Base-by-base conservation (phyloP, 2,329 filamentous ascomycete species). In the Fusarium sp. region DNA sequence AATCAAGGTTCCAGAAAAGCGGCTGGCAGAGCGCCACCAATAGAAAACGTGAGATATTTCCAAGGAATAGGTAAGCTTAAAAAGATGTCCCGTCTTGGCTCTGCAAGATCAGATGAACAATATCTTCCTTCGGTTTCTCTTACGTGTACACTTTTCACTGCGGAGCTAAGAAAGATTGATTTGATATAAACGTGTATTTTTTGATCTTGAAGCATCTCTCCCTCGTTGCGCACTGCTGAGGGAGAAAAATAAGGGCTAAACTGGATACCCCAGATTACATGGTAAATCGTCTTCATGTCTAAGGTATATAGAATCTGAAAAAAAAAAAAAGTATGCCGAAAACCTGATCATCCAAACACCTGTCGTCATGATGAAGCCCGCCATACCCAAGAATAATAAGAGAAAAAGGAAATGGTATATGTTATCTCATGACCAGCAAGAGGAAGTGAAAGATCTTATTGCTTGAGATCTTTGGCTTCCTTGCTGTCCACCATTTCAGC, bases 261-360 rank as follows among this genome's bases (percentile, higher is more conserved):
- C 36, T 50, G 48, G 22, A 70, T 70, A 70, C 53, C 65, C 65
- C 41, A 70, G 67, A 65, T 41, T 53, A 55, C 67, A 70, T 70
- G 70, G 66, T 70, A 70, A 65, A 70, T 35, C 67, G 47, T 70
- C 59, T 70, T 59, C 70, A 70, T 70, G 67, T 70, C 60, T 65
- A 70, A 70, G 67, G 67, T 70, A 65, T 70, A 59, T 65, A 60
- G 67, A 70, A 70, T 48, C 36, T 35, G 22, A 56, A 64, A 35
- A 59, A 67, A 62, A 18, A 56, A 64, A 35, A 59, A 67, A 62
- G 65, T 60, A 70, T 60, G 59, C 53, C 53, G 41, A 60, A 50
- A 59, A 56, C 36, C 44, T 47, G 50, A 56, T 61, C 67, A 71
- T 71, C 50, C 55, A 71, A 71, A 71, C 67, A 71, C 67, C 67